phyloP scores from a whole-genome alignment of 2,329 filamentous ascomycete genomes.

The Ophiostoma pallidulum region DNA sequence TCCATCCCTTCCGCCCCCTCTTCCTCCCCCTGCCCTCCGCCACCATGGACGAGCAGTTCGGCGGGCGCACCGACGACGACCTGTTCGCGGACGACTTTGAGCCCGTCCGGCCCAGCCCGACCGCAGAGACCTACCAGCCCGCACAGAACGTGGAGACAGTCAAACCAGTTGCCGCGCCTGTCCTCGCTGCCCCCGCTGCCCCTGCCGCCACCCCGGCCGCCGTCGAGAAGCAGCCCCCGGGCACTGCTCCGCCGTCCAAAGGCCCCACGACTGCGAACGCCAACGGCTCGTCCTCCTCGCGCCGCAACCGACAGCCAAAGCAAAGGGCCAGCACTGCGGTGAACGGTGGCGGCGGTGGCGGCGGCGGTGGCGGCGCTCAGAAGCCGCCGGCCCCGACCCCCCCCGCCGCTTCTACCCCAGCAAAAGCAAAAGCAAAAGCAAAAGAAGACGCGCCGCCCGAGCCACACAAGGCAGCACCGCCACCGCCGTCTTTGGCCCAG shows the following conservation, averaged over 20 bases:
- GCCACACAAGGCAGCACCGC: background rate
- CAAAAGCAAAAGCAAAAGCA: background rate
- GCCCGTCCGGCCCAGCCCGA: constrained; percentile 31
- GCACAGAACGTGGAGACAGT: too few relatives aligned
- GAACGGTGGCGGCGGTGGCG: background rate
- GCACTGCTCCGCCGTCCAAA: background rate
- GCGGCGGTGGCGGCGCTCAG: background rate
- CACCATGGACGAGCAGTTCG: constrained; percentile 52
- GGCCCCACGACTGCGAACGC: background rate
- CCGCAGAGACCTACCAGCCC: background rate
- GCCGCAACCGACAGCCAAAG: constrained; percentile 2
- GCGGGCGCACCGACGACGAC: constrained; percentile 52
- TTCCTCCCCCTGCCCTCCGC: background rate
- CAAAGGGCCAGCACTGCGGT: background rate
- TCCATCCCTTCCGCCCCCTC: background rate
- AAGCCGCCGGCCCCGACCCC: background rate
- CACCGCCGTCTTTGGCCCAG: constrained; percentile 15
- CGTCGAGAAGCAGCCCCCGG: background rate
- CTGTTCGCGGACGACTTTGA: constrained; percentile 55
- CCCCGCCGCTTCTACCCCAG: background rate
- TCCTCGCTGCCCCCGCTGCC: background rate
- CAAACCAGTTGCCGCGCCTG: background rate
- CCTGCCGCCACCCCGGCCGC: background rate
- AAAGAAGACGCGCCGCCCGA: background rate
- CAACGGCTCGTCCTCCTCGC: background rate